These are phyloP conservation scores for Trichosporon ovoides DNA, from an alignment of 1,284 basidiomycete genomes.

Conservation along the genomic window DNA sequence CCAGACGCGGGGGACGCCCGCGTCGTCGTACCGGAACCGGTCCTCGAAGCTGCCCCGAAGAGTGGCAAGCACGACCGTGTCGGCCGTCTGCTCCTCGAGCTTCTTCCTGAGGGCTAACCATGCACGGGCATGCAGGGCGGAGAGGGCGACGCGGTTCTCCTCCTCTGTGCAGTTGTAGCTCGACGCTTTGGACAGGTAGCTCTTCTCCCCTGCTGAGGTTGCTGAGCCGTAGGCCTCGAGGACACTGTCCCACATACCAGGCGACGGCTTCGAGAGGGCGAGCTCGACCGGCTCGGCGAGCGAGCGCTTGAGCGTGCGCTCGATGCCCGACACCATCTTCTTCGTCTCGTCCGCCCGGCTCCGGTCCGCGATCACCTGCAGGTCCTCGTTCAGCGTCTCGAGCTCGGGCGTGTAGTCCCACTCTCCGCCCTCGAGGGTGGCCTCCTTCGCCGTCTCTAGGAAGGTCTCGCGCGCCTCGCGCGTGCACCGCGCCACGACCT, in stretches of 20 bases:
- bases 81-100: conserved; percentile 69
- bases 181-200: conserved; percentile 79
- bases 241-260: conserved; percentile 89
- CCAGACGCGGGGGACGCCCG: conserved; percentile 93
- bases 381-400: conserved; percentile 68
- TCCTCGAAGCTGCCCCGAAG: conserved; percentile 81
- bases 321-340: conserved; percentile 92
- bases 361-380: conserved; percentile 74
- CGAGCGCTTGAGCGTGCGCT: conserved; percentile 84
- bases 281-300: conserved; percentile 87
- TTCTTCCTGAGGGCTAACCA: conserved; percentile 83
- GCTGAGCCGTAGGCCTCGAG: conserved; percentile 66
- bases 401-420: conserved; percentile 88
- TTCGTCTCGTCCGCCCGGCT: conserved; percentile 94
- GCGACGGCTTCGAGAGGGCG: conserved; percentile 66
- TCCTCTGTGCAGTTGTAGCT: conserved; percentile 94
- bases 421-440: conserved; percentile 54
- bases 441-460: conserved; percentile 61
- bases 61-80: conserved; percentile 59
- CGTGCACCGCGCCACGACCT: conserved; percentile 65
- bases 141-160: conserved; percentile 70
- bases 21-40: conserved; percentile 89
- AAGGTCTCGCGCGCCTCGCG: conserved; percentile 64
- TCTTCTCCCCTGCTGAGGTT: conserved; percentile 66
- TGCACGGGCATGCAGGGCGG: conserved; percentile 65